A percentile compares a stretch with the other conserved stretches of the same genome.
Evolutionary conservation across 352 stramenopile species (phyloP).

Genomic region (Stephanocyclus meneghinianus): DNA sequence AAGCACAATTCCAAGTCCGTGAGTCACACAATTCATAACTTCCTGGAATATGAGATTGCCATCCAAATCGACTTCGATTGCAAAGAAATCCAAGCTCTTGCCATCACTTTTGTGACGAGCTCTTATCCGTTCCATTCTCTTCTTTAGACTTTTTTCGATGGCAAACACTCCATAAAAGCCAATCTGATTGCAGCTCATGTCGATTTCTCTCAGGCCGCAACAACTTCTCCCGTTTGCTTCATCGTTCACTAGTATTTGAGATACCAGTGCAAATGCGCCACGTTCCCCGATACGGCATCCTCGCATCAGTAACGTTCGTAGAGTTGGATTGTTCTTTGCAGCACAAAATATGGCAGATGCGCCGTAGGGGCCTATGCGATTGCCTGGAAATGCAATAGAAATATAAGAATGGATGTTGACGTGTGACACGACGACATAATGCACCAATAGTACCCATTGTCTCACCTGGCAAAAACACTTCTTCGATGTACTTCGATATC

Average conservation of each 20-base stretch:
- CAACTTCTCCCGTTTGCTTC: neutral
- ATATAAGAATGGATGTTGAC: neutral
- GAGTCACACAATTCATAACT: constrained; percentile 77
- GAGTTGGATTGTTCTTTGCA: constrained; percentile 53
- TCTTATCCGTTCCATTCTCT: constrained; percentile 30
- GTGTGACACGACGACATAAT: neutral
- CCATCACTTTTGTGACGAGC: constrained; percentile 7
- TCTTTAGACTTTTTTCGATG: constrained; percentile 55
- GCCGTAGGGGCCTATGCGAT: constrained; percentile 66
- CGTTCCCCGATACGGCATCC: constrained; percentile 65
- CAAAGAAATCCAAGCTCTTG: constrained; percentile 3
- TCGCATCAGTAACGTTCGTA: constrained; percentile 60
- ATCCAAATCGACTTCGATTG: constrained; percentile 59
- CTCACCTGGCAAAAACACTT: constrained; percentile 68
- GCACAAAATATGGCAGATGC: constrained; percentile 70
- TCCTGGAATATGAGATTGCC: constrained; percentile 68
- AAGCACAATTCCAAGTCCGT: constrained; percentile 74
- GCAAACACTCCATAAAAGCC: constrained; percentile 60
- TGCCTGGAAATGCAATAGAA: neutral
- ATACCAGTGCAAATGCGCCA: constrained; percentile 63
- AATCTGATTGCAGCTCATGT: constrained; percentile 70
- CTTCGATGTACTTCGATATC: constrained; percentile 55
- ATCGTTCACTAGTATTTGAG: constrained; percentile 31
- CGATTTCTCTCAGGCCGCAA: constrained; percentile 56
- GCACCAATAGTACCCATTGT: neutral